Base-by-base conservation (phyloP, 495 filamentous ascomycete genomes). In the Saxispiralis lemnorum region DNA sequence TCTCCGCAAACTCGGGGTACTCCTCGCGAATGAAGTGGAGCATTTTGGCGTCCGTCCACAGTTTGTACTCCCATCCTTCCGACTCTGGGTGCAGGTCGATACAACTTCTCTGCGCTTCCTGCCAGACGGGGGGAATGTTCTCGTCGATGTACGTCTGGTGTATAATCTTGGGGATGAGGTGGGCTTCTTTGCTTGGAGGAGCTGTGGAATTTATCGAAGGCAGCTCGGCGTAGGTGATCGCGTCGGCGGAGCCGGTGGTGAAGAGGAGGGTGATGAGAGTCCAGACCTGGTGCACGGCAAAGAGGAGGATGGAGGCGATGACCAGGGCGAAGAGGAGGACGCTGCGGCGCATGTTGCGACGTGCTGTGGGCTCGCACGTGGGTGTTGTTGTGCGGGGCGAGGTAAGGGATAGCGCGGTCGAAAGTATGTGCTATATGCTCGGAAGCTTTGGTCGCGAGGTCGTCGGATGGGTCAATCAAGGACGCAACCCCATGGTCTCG, bases 121-220 rank as follows among this genome's bases (percentile, higher is more conserved):
- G 59, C 85, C 84, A 92, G 43, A 76, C 72, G 45, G 64, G 68
- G 0, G 84, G 85, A 39, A 93, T 79, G 9, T 69, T 72, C 40
- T 79, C 71, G 56, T 86, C 84, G 47, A 75, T 72, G 58, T 82
- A 93, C 21, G 86, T 85, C 57, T 93, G 83, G 58, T 93, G 84
- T 43, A 93, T 83, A 47, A 92, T 88, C 65, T 86, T 88, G 31
- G 84, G 84, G 40, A 92, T 86, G 40, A 83, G 61, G 38, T 64
- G 60, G 49, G 72, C 69, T 39, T 76, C 68, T 31, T 32, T 34
- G 38, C n/a, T 35, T 4, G 24, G 24, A 28, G 24, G 24, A 5
- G 24, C 24, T 4, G 24, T 28, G 17, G 37, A 17, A 13, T 40
- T 37, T 11, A 53, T 54, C 1, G 54, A 54, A n/a, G 62, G 61